Percentiles rank a stretch among this genome's conserved stretches.
Evolutionary conservation across 305 asterid species (phyloP).

Genomic region (Fraxinus platypoda): DNA sequence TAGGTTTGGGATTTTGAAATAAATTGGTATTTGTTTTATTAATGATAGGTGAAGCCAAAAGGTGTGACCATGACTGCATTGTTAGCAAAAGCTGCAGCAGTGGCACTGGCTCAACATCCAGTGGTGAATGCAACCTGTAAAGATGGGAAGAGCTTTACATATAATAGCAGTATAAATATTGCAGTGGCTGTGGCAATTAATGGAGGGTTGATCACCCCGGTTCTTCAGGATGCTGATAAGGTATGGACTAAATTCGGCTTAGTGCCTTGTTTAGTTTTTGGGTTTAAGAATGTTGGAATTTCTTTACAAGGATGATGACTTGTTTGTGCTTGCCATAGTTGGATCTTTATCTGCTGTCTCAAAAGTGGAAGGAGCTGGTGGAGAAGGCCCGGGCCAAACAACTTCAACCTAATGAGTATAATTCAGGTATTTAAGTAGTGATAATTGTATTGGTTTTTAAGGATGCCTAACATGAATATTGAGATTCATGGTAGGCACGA

Average conservation of each 20-base stretch:
- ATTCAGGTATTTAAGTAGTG: slow-evolving; percentile 52
- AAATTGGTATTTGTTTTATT: neutral
- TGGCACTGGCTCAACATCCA: slow-evolving; percentile 94
- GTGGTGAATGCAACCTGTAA: slow-evolving; percentile 87
- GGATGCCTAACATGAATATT: neutral
- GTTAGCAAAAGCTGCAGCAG: slow-evolving; percentile 91
- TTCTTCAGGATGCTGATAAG: slow-evolving; percentile 97
- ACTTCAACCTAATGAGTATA: slow-evolving; percentile 91
- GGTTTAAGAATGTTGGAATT: neutral
- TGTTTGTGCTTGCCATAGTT: slow-evolving; percentile 46
- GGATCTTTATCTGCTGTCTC: slow-evolving; percentile 90
- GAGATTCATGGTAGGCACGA: neutral
- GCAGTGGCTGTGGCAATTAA: slow-evolving; percentile 92
- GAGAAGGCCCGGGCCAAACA: slow-evolving; percentile 96
- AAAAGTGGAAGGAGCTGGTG: slow-evolving; percentile 93
- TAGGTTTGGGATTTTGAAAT: neutral
- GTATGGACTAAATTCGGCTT: slow-evolving; percentile 28
- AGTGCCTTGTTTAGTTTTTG: neutral
- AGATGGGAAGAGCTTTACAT: slow-evolving; percentile 90
- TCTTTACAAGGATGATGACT: slow-evolving; percentile 17
- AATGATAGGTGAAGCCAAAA: slow-evolving; percentile 58
- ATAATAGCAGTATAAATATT: slow-evolving; percentile 72
- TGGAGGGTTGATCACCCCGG: slow-evolving; percentile 97
- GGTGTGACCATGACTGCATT: slow-evolving; percentile 96
- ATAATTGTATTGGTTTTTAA: neutral